Base-by-base conservation (phyloP, 2,329 filamentous ascomycete genomes). In the Fonsecaea erecta region DNA sequence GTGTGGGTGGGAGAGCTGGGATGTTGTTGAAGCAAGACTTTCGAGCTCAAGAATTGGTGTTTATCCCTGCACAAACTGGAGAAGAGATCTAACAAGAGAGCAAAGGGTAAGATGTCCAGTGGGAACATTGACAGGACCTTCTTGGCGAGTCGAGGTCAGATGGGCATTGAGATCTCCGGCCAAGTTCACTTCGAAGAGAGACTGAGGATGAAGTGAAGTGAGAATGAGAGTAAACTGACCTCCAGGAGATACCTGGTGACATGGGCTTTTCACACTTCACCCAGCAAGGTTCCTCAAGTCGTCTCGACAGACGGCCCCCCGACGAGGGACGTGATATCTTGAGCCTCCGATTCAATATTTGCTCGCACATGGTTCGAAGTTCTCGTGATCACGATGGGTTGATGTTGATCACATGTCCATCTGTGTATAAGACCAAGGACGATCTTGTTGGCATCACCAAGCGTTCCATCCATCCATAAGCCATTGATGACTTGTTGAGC, bases 31-130 rank as follows among this genome's bases (percentile, higher is more conserved):
- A 12, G 60, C 59, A 28, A 66, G 53, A 46, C 48, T 51, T n/a
- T 68, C 57, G 51, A 65, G 62, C 35, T 68, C 68, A 14, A 40
- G 34, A 14, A 64, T 26, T 21, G 68, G 62, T 16, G 35, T 54
- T 30, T 54, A 43, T 52, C 63, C 66, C 55, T 67, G 32, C 65
- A n/a, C n/a, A n/a, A n/a, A n/a, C n/a, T n/a, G n/a, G n/a, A n/a
- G n/a, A n/a, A n/a, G n/a, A n/a, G n/a, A n/a, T n/a, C n/a, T n/a
- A n/a, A n/a, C n/a, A n/a, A n/a, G n/a, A n/a, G n/a, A n/a, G n/a
- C n/a, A n/a, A n/a, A n/a, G 18, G 1, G 9, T 60, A n/a, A n/a
- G n/a, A n/a, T 24, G 54, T 34, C 26, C 8, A 32, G 37, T 30
- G 28, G 56, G 34, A 64, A 14, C 18, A 9, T 48, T 48, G 62